Base-by-base conservation (phyloP, 345 rosid genomes). In the Salix brachista region DNA sequence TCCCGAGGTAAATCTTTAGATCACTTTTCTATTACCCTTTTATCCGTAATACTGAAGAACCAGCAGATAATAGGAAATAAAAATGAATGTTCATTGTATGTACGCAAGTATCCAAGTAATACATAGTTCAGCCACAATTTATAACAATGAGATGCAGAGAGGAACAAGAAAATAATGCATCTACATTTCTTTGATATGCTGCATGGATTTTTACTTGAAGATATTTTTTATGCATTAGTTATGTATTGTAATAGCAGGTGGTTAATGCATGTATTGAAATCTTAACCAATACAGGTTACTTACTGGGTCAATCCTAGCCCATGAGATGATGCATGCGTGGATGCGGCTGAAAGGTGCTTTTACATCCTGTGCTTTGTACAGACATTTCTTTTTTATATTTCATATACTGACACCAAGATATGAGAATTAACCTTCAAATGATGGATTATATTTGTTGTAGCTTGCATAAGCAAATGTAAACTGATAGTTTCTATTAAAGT, bases 271-370 rank as follows among this genome's bases (percentile, higher is more conserved):
- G 56, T 44, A 60, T 67, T 68, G 71, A 68, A 54, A 65, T 71
- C 23, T 79, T 32, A 69, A 32, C 65, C 42, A 67, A 7, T 68
- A 72, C 90, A 95, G 99, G 85, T 88, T 96, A 83, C 86, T 96
- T 72, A 96, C 98, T 25, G 99, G 98, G 41, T 93, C 99, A 36
- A 93, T 96, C 80, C 84, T 96, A 73, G 99, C 97, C 77, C 99
- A 96, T 48, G 98, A 96, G 80, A 92, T 96, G 98, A 96, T 96
- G 99, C 99, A 96, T 71, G 99, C 97, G 25, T 96, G 98, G 98
- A 89, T 96, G 87, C 91, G 98, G 58, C 97, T 96, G 28, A 87
- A 84, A 86, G 99, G 99, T 96, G 65, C 16, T 50, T 60, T 17
- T 77, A 30, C 10, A 32, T 48, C 48, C 67, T 9, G 3, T 4